Evolutionary conservation across 2,329 filamentous ascomycete species (phyloP).

Genomic region (Fusarium miscanthi): DNA sequence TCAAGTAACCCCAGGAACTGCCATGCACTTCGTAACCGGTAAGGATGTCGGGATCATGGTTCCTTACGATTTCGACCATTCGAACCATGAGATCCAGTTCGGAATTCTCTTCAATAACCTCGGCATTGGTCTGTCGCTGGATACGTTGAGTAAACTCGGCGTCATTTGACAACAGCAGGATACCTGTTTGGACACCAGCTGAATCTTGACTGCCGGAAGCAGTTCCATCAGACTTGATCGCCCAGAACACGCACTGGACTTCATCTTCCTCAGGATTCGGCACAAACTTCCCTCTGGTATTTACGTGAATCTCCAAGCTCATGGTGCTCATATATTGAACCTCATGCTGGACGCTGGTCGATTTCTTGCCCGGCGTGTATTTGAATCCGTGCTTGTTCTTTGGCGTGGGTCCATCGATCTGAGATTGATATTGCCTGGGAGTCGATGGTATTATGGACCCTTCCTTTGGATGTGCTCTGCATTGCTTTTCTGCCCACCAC

Average conservation of each 20-base stretch:
- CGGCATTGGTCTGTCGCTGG: slow-evolving; percentile 67
- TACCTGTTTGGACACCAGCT: slow-evolving; percentile 69
- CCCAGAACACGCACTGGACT: slow-evolving; percentile 91
- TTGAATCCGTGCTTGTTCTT: slow-evolving; percentile 85
- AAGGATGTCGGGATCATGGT: slow-evolving; percentile 88
- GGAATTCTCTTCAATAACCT: slow-evolving; percentile 78
- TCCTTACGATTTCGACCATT: slow-evolving; percentile 87
- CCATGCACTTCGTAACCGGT: slow-evolving; percentile 96
- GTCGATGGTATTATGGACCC: slow-evolving; percentile 38
- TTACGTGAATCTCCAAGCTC: slow-evolving; percentile 93
- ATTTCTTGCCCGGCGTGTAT: slow-evolving; percentile 80
- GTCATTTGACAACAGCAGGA: slow-evolving; percentile 76
- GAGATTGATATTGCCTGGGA: slow-evolving; percentile 68
- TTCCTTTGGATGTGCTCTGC: slow-evolving; percentile 3
- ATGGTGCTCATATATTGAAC: slow-evolving; percentile 96
- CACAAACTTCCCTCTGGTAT: slow-evolving; percentile 81
- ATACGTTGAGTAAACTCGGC: slow-evolving; percentile 70
- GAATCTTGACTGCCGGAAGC: slow-evolving; percentile 60
- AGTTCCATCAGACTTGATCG: slow-evolving; percentile 79
- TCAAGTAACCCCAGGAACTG: slow-evolving; percentile 93
- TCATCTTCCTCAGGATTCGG: slow-evolving; percentile 94
- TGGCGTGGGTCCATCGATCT: slow-evolving; percentile 90
- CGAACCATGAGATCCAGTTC: slow-evolving; percentile 87
- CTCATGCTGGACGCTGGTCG: slow-evolving; percentile 83
- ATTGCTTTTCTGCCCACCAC: slow-evolving; percentile 68